A percentile compares a stretch with the other conserved stretches of the same genome.
phyloP scores from a whole-genome alignment of 225 moss, liverwort and hornwort species.

The Sphagnum contortum region DNA sequence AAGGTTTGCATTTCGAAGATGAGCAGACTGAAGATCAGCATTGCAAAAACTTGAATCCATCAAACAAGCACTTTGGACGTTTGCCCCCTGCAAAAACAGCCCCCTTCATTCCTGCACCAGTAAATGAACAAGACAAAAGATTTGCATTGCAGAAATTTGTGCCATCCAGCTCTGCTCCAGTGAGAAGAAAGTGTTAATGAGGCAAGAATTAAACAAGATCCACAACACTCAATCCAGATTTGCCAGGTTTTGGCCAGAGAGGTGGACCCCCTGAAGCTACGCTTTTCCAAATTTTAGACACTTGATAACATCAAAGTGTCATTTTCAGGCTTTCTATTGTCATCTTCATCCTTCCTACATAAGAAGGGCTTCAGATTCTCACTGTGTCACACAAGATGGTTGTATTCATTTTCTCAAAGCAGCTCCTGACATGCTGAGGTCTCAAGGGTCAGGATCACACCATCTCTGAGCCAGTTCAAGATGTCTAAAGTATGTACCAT shows the following conservation, averaged over 20 bases:
- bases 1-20: slow-evolving; percentile 87
- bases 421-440: slow-evolving; percentile 75
- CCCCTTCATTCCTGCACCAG: slow-evolving; percentile 71
- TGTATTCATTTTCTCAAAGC: slow-evolving; percentile 84
- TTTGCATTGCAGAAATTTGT: slow-evolving; percentile 80
- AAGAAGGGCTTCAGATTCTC: slow-evolving; percentile 41
- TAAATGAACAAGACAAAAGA: slow-evolving; percentile 34
- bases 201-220: slow-evolving; percentile 70
- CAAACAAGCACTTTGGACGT: slow-evolving; percentile 68
- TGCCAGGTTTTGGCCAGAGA: slow-evolving; percentile 72
- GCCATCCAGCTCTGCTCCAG: slow-evolving; percentile 67
- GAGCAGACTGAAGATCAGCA: slow-evolving; percentile 80
- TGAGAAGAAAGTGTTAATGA: slow-evolving; percentile 76
- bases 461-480: slow-evolving; percentile 95
- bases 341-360: slow-evolving; percentile 67
- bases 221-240: slow-evolving; percentile 75
- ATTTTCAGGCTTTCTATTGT: slow-evolving; percentile 87
- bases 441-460: slow-evolving; percentile 67
- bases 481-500: slow-evolving; percentile 96
- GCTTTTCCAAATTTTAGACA: slow-evolving; percentile 74
- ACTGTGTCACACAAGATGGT: slow-evolving; percentile 72
- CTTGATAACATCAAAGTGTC: slow-evolving; percentile 84
- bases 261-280: slow-evolving; percentile 67
- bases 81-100: slow-evolving; percentile 85
- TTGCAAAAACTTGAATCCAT: slow-evolving; percentile 72